These are phyloP conservation scores for Diospyros kaki DNA, from an alignment of 148 eudicot species.

Conservation along the genomic window DNA sequence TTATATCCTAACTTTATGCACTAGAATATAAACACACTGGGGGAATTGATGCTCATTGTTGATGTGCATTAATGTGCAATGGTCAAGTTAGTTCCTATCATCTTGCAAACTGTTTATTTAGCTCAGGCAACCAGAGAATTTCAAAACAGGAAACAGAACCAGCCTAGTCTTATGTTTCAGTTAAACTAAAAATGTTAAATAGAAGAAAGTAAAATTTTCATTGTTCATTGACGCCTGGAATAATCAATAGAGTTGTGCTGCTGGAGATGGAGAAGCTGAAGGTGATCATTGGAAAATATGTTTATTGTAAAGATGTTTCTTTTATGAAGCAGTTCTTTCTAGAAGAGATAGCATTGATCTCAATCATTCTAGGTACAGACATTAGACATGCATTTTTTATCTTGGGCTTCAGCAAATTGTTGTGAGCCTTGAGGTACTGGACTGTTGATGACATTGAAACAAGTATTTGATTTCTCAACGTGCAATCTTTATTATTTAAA, in stretches of 20 bases:
- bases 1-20: too few relatives aligned
- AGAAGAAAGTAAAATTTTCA: not conserved
- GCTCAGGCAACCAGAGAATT: too few relatives aligned
- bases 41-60: too few relatives aligned
- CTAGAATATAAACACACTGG: too few relatives aligned
- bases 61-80: too few relatives aligned
- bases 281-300: not conserved
- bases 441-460: not conserved
- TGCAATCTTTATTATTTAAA: not conserved
- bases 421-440: not conserved
- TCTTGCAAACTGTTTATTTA: too few relatives aligned
- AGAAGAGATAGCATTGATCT: not conserved
- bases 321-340: not conserved
- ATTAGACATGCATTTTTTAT: not conserved
- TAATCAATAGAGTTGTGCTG: not conserved
- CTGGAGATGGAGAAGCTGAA: conserved; percentile 4
- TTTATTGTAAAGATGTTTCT: conserved; percentile 1
- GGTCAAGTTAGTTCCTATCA: too few relatives aligned
- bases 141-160: too few relatives aligned
- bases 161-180: too few relatives aligned
- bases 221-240: not conserved
- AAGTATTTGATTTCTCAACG: not conserved
- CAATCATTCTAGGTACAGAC: not conserved
- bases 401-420: not conserved
- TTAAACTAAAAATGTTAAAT: not conserved